Base-by-base conservation (phyloP, 805 yeast genomes). In the Yamadazyma ubonensis region DNA sequence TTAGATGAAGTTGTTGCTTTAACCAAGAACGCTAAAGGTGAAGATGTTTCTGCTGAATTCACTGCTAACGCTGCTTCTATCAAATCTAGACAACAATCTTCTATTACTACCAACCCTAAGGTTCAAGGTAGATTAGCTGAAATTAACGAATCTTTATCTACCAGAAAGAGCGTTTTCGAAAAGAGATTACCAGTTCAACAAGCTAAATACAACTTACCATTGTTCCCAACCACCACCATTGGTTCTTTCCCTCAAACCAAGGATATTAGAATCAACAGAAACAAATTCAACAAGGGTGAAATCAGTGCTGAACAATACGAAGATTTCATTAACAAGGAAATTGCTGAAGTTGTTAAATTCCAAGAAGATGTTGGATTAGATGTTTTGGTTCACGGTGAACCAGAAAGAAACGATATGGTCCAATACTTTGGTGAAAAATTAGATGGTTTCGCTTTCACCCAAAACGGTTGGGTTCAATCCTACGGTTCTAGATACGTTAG, bases 181-280 rank as follows among this genome's bases (percentile, higher is more conserved):
- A 76, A 70, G 53, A 87, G 99, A 78, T 80, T 87, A 63, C 83
- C 74, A 56, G 90, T 81, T 58, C 99, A 93, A 78, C 78, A 86
- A 76, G 73, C 70, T 57, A 75, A 81, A 65, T 86, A 86, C 78
- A 86, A 93, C 79, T 78, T 93, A 70, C 99, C 99, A 57, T 75
- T 86, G 64, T 93, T 93, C 96, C 99, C 99, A 75, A 93, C 99
- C 67, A 93, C 99, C 69, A 93, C 99, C 61, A 93, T 93, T 71
- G 99, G 99, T 73, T 93, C 99, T 52, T 93, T 93, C 97, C 99
- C 99, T 60, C 99, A 93, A 81, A 93, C 99, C 71, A 88, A 89
- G 79, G 99, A 93, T 71, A 93, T 93, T 75, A 87, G 99, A 80
- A 73, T 90, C 70, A 85, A 86, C 86, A 91, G 99, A 81, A 89